Conservation (phyloP, 2,329 filamentous ascomycete species). For the Macrophomina pseudophaseolina region DNA sequence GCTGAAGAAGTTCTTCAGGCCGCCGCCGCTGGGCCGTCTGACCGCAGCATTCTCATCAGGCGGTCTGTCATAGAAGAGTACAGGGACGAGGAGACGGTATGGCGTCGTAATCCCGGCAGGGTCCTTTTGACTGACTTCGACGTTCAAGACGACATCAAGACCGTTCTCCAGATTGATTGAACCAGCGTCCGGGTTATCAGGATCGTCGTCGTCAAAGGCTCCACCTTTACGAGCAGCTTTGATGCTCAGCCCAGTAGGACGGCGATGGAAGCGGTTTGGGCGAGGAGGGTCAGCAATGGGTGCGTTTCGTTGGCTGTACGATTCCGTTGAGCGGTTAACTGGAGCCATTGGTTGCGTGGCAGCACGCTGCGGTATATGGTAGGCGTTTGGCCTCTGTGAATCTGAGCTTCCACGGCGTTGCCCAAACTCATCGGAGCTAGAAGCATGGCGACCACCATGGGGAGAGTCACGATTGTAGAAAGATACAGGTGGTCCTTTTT, state of each 20-base stretch:
- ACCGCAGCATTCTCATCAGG: slow-evolving; percentile 34
- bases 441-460: slow-evolving; percentile 12
- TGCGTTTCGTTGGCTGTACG: slow-evolving; percentile 14
- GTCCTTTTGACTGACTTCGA: slow-evolving; percentile 85
- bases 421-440: slow-evolving; percentile 5
- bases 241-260: slow-evolving; percentile 49
- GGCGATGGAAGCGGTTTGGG: slow-evolving; percentile 50
- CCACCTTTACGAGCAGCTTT: slow-evolving; percentile 45
- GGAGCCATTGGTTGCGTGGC: slow-evolving; percentile 25
- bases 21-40: neutral
- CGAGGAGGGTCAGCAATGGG: slow-evolving; percentile 29
- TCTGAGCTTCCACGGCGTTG: slow-evolving; percentile 17
- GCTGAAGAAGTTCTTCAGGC: slow-evolving; percentile 15
- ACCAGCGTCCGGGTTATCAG: slow-evolving; percentile 31
- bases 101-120: slow-evolving; percentile 86
- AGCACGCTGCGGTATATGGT: slow-evolving; percentile 36
- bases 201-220: slow-evolving; percentile 12
- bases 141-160: slow-evolving; percentile 84
- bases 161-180: slow-evolving; percentile 78
- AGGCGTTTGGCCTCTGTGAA: slow-evolving; percentile 3
- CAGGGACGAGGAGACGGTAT: slow-evolving; percentile 85
- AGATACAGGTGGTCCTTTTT: slow-evolving; percentile 39
- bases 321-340: slow-evolving; percentile 8
- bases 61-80: slow-evolving; percentile 59
- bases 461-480: slow-evolving; percentile 38